Evolutionary conservation across 495 filamentous ascomycete genomes (phyloP).

Genomic region (Penicillium nucicola): DNA sequence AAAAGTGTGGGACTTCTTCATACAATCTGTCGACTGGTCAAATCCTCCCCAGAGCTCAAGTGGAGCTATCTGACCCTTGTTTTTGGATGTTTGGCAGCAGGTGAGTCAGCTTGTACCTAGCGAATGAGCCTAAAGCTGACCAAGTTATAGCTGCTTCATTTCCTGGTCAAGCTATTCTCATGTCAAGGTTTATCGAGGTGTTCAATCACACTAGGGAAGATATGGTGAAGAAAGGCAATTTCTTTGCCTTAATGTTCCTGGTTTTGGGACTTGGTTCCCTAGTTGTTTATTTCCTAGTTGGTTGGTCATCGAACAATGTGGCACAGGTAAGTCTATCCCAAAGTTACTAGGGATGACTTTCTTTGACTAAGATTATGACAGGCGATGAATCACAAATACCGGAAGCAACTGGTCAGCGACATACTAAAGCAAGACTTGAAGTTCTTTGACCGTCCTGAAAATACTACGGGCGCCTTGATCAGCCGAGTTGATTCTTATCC

Average conservation of each 20-base stretch:
- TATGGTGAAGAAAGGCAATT: slow-evolving; percentile 33
- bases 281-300: slow-evolving; percentile 50
- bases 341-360: no score
- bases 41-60: slow-evolving; percentile 10
- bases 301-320: slow-evolving; percentile 50
- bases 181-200: slow-evolving; percentile 21
- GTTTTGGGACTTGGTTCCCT: slow-evolving; percentile 48
- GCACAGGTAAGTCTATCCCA: slow-evolving; percentile 15
- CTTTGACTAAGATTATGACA: no score
- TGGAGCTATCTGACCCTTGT: slow-evolving; percentile 9
- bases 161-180: slow-evolving; percentile 28
- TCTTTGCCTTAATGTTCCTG: slow-evolving; percentile 64
- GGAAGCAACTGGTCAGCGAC: slow-evolving; percentile 56
- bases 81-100: slow-evolving; percentile 4
- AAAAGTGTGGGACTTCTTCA: slow-evolving; percentile 11
- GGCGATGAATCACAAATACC: no score
- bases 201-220: slow-evolving; percentile 25
- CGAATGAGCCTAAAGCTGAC: background rate
- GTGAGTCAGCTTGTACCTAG: background rate
- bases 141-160: slow-evolving; percentile 16
- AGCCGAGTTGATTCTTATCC: slow-evolving; percentile 57
- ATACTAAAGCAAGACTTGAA: slow-evolving; percentile 54
- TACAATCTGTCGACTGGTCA: slow-evolving; percentile 5
- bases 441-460: slow-evolving; percentile 60
- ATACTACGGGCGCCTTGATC: slow-evolving; percentile 60